Evolutionary conservation across 441 rosid genomes (phyloP), one percentile per base, ranked within the genome.

Genomic region (Geranium incanum): DNA sequence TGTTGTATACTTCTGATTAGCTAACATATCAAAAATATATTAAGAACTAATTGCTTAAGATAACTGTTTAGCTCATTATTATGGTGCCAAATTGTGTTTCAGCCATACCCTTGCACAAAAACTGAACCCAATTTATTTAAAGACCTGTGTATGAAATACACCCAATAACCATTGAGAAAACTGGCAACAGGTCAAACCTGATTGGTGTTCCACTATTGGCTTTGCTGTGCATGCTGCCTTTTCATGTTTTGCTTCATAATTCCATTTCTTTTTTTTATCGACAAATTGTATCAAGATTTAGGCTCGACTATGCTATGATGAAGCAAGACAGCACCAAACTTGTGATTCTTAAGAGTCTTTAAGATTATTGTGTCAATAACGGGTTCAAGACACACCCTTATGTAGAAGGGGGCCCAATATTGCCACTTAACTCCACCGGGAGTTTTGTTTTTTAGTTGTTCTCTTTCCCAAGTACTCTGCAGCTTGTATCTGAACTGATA

Each of bases 401-500:
- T n/a, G n/a, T n/a, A n/a, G n/a, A n/a, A n/a, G n/a, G n/a, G n/a
- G n/a, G n/a, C n/a, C n/a, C n/a, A n/a, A n/a, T n/a, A n/a, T n/a
- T n/a, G n/a, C n/a, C n/a, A n/a, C n/a, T n/a, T n/a, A n/a, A n/a
- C n/a, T n/a, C n/a, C n/a, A n/a, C n/a, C n/a, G n/a, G n/a, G n/a
- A n/a, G n/a, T n/a, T n/a, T n/a, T n/a, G n/a, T n/a, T 50, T 78
- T 69, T 73, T 84, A n/a, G 55, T 70, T 65, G 45, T 76, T 75
- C 80, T 87, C 80, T 75, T 80, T 69, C 82, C 80, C 86, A 86
- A 78, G 74, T 84, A 87, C 72, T 78, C 86, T 69, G 84, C 79
- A 67, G 91, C 83, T 79, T 79, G 89, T 18, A 87, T 87, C 81
- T 82, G 87, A 76, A 88, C 97, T 88, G 87, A 66, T 59, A 71